phyloP scores from a whole-genome alignment of 73 alveolate genomes.

The Vitrella brassicaformis region DNA sequence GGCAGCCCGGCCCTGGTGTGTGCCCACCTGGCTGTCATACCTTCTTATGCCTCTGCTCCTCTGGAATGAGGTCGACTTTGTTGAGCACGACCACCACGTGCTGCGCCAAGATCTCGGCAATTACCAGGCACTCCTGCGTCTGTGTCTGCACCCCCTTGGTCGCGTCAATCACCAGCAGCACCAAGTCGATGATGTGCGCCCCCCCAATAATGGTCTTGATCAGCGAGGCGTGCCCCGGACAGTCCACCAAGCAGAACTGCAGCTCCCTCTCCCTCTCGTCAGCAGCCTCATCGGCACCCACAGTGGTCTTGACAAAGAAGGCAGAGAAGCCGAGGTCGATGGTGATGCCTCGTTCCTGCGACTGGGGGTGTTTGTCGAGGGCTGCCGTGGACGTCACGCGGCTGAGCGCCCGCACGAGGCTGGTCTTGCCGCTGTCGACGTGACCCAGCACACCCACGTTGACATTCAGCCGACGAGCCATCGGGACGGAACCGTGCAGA shows the following conservation, averaged over 20 bases:
- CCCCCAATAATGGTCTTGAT: slow-evolving; percentile 88
- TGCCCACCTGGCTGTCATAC: slow-evolving; percentile 5
- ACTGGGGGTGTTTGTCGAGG: slow-evolving; percentile 91
- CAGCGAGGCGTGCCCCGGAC: slow-evolving; percentile 99
- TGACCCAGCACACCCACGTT: slow-evolving; percentile 97
- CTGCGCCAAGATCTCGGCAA: slow-evolving; percentile 89
- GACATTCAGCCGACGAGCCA: too few relatives aligned
- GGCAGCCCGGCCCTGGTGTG: too few relatives aligned
- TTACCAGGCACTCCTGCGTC: slow-evolving; percentile 88
- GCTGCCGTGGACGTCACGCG: slow-evolving; percentile 94
- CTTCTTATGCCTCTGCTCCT: slow-evolving; percentile 53
- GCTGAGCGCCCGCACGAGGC: slow-evolving; percentile 71
- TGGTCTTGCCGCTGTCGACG: slow-evolving; percentile 96
- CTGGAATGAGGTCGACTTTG: slow-evolving; percentile 81
- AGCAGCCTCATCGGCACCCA: too few relatives aligned
- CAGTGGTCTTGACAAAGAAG: slow-evolving; percentile 40
- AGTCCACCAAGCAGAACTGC: slow-evolving; percentile 89
- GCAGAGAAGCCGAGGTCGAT: slow-evolving; percentile 97
- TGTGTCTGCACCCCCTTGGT: slow-evolving; percentile 77
- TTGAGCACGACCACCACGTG: slow-evolving; percentile 73
- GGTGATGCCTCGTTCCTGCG: slow-evolving; percentile 94
- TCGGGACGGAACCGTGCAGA: too few relatives aligned
- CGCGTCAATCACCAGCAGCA: slow-evolving; percentile 90
- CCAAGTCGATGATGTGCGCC: slow-evolving; percentile 90
- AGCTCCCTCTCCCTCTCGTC: too few relatives aligned